Base-by-base conservation (phyloP, 108 stramenopile genomes). In the Skeletonema potamos region DNA sequence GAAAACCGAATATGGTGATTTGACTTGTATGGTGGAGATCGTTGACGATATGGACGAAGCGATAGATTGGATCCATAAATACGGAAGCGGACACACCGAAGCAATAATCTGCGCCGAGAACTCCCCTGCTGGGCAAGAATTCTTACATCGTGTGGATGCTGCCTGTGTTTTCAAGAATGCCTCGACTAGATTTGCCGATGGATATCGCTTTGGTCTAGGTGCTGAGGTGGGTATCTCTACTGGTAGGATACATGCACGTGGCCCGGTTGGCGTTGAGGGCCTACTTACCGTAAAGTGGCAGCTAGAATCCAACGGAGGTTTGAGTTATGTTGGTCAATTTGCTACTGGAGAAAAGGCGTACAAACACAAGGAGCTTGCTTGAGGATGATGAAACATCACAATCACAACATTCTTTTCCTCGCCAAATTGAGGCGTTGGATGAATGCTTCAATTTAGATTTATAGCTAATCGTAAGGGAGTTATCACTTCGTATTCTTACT, bases 171-270 rank as follows among this genome's bases (percentile, higher is more conserved):
- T 98, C 84, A 94, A 98, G 79, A 99, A 99, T 81, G 96, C 97
- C 12, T 96, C 94, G 3, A 98, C 98, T 3, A 85, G 99, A 34
- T 99, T 98, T 84, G 93, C 97, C 3, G 99, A 99, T 83, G 99
- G 99, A 4, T 98, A 86, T 84, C 87, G 99, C 8, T 99, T 98
- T 82, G 99, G 99, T 15, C 64, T 99, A 48, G 99, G 99, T 41
- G 99, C 92, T 6, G 99, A 99, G 75, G 96, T 98, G 54, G 99
- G 99, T 12, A 97, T 99, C 39, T 92, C 93, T n/a, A 99, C 99
- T 3, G 96, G 96, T 27, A 83, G 97, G 18, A 98, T 98, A 58
- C 98, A 98, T 79, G 89, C 98, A 12, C 89, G 99, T 34, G 97
- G 97, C 3, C 98, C 98, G 37, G 97, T 98, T 6, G 99, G 99